phyloP scores from a whole-genome alignment of 2,329 filamentous ascomycete genomes.

The Ascochyta rabiei region DNA sequence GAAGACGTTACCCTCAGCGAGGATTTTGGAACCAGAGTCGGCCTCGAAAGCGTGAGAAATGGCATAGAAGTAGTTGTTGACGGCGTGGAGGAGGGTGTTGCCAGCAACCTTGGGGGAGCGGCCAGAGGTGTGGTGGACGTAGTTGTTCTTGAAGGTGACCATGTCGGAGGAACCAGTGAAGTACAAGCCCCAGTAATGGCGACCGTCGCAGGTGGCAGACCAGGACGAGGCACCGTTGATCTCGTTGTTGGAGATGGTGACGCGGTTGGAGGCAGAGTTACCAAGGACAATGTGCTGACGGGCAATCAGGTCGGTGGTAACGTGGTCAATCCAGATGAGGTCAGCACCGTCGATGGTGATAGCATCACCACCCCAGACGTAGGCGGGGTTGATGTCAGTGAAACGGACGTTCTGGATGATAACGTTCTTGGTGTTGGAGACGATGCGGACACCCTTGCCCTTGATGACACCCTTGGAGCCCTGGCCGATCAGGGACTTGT shows the following conservation, averaged over 20 bases:
- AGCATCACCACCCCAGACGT: slow-evolving; percentile 46
- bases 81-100: slow-evolving; percentile 64
- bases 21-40: slow-evolving; percentile 48
- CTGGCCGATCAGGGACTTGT: slow-evolving; percentile 64
- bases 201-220: slow-evolving; percentile 63
- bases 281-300: slow-evolving; percentile 67
- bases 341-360: slow-evolving; percentile 40
- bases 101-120: slow-evolving; percentile 62
- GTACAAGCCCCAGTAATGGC: slow-evolving; percentile 66
- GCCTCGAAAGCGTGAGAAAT: slow-evolving; percentile 64
- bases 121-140: slow-evolving; percentile 64
- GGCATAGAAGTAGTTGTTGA: slow-evolving; percentile 67
- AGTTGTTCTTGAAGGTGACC: slow-evolving; percentile 66
- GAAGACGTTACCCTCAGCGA: slow-evolving; percentile 65
- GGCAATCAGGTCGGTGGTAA: slow-evolving; percentile 61
- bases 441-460: slow-evolving; percentile 62
- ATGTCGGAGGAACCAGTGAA: slow-evolving; percentile 62
- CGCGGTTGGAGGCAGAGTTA: slow-evolving; percentile 58
- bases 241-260: slow-evolving; percentile 66
- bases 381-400: slow-evolving; percentile 48
- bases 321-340: slow-evolving; percentile 37
- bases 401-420: slow-evolving; percentile 57
- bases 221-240: slow-evolving; percentile 62
- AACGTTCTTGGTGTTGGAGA: slow-evolving; percentile 56
- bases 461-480: slow-evolving; percentile 62